A percentile compares a stretch with the other conserved stretches of the same genome.
phyloP scores from a whole-genome alignment of 2,329 filamentous ascomycete species.

The Xylaria multiplex region DNA sequence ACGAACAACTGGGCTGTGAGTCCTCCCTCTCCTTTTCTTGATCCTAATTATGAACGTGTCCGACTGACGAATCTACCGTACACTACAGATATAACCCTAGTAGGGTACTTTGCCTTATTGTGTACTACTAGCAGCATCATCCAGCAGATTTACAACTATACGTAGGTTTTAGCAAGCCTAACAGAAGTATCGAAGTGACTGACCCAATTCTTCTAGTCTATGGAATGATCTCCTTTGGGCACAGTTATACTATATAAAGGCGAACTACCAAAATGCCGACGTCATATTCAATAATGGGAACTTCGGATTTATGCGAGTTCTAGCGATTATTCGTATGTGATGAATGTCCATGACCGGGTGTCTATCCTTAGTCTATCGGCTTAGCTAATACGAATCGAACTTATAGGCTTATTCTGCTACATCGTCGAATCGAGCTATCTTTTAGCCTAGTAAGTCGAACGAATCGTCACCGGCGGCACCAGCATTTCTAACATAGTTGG shows the following conservation, averaged over 20 bases:
- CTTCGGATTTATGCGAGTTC: conserved; percentile 40
- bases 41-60: neutral
- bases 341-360: neutral
- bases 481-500: conserved; percentile 12
- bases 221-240: conserved; percentile 41
- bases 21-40: neutral
- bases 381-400: conserved; percentile 7
- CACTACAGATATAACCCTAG: conserved; percentile 37
- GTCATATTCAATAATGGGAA: conserved; percentile 44
- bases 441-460: conserved; percentile 32
- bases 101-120: conserved; percentile 39
- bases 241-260: conserved; percentile 42
- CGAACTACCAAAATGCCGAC: conserved; percentile 42
- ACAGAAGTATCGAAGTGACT: neutral
- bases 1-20: conserved; percentile 38
- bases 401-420: conserved; percentile 40
- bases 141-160: conserved; percentile 43
- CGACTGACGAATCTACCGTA: conserved; percentile 12
- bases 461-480: neutral
- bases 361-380: neutral
- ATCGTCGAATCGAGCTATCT: conserved; percentile 41
- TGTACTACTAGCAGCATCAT: conserved; percentile 41
- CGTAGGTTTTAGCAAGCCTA: conserved; percentile 22
- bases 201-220: conserved; percentile 24
- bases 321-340: conserved; percentile 41